Conservation (phyloP, 768 basidiomycete genomes). For the Xerocomus potaroensis region DNA sequence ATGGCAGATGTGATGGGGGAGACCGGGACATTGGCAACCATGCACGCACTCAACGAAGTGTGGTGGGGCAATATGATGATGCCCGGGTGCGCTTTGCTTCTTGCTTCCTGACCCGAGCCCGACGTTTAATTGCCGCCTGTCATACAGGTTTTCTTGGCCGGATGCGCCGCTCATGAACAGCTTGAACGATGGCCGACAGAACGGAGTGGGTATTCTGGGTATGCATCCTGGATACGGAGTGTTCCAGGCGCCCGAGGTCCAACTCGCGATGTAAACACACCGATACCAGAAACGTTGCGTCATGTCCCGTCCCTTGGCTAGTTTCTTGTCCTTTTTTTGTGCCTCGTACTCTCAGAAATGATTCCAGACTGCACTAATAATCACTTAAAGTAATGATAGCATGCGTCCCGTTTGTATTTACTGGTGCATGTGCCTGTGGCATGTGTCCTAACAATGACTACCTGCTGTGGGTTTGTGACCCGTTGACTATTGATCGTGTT, state of each 20-base stretch:
- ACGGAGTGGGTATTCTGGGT: conserved; percentile 14
- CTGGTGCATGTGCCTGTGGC: too few species aligned
- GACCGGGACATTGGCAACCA: conserved; percentile 61
- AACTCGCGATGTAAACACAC: conserved; percentile 22
- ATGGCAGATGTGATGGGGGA: conserved; percentile 33
- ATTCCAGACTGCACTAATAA: too few species aligned
- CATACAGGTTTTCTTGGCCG: conserved; percentile 30
- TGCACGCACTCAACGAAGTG: conserved; percentile 65
- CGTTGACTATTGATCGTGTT: too few species aligned
- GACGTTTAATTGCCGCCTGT: neutral
- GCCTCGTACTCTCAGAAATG: too few species aligned
- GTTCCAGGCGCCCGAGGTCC: conserved; percentile 18
- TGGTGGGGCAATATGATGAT: conserved; percentile 85
- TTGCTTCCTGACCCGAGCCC: neutral
- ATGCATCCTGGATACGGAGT: conserved; percentile 17
- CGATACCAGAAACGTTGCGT: too few species aligned
- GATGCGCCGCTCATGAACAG: conserved; percentile 24
- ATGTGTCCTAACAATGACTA: too few species aligned
- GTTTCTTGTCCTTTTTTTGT: too few species aligned
- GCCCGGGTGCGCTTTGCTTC: conserved; percentile 48
- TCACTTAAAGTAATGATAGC: too few species aligned
- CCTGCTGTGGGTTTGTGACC: too few species aligned
- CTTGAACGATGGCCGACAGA: conserved; percentile 13
- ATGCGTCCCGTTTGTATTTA: too few species aligned
- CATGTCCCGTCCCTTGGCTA: too few species aligned